Percentiles rank a stretch among this genome's conserved stretches.
Conservation (phyloP, 2,329 filamentous ascomycete species). For the Thyridium curvatum region DNA sequence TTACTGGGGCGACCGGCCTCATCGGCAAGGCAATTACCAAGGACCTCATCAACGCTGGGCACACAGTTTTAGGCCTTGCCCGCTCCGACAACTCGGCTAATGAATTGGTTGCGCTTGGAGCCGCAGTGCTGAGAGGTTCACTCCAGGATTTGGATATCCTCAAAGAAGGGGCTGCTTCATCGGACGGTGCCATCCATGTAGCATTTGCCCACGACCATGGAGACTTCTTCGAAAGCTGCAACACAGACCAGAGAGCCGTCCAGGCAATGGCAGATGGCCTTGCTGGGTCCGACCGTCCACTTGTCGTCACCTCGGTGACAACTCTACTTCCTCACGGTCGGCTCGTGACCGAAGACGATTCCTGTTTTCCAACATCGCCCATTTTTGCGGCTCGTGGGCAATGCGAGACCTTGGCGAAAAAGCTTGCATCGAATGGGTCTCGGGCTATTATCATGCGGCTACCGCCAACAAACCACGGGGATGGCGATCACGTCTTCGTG, state of each 20-base stretch:
- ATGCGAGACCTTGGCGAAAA: conserved; percentile 16
- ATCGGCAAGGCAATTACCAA: conserved; percentile 30
- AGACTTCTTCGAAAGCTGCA: conserved; percentile 17
- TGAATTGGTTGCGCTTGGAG: conserved; percentile 22
- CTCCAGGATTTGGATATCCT: conserved; percentile 27
- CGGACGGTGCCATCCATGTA: conserved; percentile 32
- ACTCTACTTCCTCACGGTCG: conserved; percentile 17
- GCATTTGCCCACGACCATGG: conserved; percentile 34
- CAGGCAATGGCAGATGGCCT: conserved; percentile 25
- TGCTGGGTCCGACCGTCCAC: conserved; percentile 19
- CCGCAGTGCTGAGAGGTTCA: conserved; percentile 21
- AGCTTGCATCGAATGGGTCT: conserved; percentile 20
- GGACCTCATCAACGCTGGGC: conserved; percentile 28
- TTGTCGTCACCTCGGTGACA: conserved; percentile 30
- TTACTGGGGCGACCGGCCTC: conserved; percentile 37
- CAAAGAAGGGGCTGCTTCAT: conserved; percentile 18
- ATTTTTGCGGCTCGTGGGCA: conserved; percentile 10
- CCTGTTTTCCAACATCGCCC: conserved; percentile 6
- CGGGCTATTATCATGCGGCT: conserved; percentile 27
- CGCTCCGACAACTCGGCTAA: conserved; percentile 23
- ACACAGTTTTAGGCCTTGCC: conserved; percentile 32
- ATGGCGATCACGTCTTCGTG: conserved; percentile 23
- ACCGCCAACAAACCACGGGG: conserved; percentile 29
- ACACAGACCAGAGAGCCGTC: conserved; percentile 26
- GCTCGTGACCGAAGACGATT: conserved; percentile 21